Conservation (phyloP, 768 basidiomycete species). For the Coprinellus aureogranulatus region DNA sequence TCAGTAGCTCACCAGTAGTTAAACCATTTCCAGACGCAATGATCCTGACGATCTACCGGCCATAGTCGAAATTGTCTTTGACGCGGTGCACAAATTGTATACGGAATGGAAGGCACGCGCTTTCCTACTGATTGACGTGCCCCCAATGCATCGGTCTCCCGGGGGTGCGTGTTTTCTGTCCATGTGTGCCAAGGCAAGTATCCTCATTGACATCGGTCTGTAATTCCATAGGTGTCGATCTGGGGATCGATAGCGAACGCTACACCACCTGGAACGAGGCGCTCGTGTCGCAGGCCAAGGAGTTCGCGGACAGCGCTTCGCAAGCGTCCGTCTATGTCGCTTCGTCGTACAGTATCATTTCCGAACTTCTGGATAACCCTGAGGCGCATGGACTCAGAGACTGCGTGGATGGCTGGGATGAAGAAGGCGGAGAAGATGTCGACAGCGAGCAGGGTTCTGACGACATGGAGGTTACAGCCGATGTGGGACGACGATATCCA, state of each 20-base stretch:
- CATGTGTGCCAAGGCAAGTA: background rate
- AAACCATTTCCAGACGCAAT: background rate
- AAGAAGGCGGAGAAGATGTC: background rate
- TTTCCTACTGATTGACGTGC: constrained; percentile 4
- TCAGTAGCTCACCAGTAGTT: background rate
- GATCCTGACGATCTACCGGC: background rate
- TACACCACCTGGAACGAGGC: constrained; percentile 1
- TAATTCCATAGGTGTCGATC: background rate
- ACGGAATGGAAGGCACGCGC: background rate
- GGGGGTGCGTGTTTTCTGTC: background rate
- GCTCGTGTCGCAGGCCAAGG: constrained; percentile 2
- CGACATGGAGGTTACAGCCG: background rate
- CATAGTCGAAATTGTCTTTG: background rate
- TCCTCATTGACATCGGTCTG: too few relatives aligned
- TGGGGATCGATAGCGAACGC: background rate
- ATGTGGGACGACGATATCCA: constrained; percentile 7
- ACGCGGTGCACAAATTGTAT: constrained; percentile 2
- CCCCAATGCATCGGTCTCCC: constrained; percentile 4
- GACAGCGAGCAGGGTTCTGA: background rate
- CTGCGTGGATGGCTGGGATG: background rate
- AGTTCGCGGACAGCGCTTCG: background rate
- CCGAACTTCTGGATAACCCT: constrained; percentile 1
- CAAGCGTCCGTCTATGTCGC: background rate
- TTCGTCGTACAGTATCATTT: constrained; percentile 2
- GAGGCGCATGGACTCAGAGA: background rate